phyloP scores from a whole-genome alignment of 805 yeast genomes.

The Cyberlindnera maclurae region DNA sequence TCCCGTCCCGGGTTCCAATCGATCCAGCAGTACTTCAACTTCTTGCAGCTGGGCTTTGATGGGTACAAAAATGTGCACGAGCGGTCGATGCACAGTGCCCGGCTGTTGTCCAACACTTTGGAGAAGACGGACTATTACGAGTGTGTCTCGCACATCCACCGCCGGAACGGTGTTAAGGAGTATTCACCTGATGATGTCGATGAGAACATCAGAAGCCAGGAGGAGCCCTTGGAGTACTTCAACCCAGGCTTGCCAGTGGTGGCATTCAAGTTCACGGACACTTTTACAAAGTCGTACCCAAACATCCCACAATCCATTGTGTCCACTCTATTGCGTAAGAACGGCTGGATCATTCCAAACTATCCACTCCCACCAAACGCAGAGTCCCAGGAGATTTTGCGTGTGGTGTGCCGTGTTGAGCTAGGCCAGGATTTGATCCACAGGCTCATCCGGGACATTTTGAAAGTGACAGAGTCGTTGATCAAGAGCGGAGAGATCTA shows the following conservation, averaged over 20 bases:
- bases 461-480: constrained; percentile 45
- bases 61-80: constrained; percentile 66
- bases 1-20: constrained; percentile 92
- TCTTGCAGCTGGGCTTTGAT: constrained; percentile 58
- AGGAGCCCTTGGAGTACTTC: constrained; percentile 38
- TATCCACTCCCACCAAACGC: constrained; percentile 68
- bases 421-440: constrained; percentile 56
- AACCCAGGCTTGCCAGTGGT: constrained; percentile 85
- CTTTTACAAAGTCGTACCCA: constrained; percentile 54
- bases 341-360: constrained; percentile 86
- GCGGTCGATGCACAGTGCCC: constrained; percentile 62
- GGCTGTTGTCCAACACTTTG: constrained; percentile 52
- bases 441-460: constrained; percentile 55
- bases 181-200: constrained; percentile 15
- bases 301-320: constrained; percentile 76
- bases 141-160: constrained; percentile 72
- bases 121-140: constrained; percentile 63
- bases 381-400: constrained; percentile 57
- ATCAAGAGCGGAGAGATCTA: constrained; percentile 36
- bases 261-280: constrained; percentile 66
- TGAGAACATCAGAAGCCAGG: constrained; percentile 24
- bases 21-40: constrained; percentile 78
- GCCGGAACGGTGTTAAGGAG: constrained; percentile 35
- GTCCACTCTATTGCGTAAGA: constrained; percentile 64
- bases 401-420: constrained; percentile 76